These are phyloP conservation scores for Mucor sp. DNA, from an alignment of 371 early-diverging fungal genomes.

Conservation along the genomic window DNA sequence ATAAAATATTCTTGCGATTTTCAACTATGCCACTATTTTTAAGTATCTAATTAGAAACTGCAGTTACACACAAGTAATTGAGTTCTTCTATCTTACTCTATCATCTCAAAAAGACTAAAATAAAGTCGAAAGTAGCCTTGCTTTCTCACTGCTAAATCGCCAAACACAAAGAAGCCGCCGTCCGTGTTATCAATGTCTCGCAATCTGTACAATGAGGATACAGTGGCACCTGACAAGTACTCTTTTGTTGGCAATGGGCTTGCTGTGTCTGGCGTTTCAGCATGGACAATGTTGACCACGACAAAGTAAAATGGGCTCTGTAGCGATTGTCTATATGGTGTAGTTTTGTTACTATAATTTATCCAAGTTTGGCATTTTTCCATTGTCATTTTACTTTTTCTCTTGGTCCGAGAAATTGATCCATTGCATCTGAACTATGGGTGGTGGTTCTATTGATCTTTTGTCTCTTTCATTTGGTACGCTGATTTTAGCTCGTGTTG, in stretches of 20 bases:
- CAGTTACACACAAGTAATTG: conserved; percentile 4
- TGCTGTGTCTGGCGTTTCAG: conserved; percentile 12
- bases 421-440: conserved; percentile 46
- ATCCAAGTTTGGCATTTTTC: not conserved
- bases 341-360: not conserved
- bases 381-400: conserved; percentile 35
- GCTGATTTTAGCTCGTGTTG: conserved; percentile 23
- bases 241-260: conserved; percentile 26
- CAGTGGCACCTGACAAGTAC: conserved; percentile 44
- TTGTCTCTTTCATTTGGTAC: conserved; percentile 28
- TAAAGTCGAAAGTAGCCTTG: conserved; percentile 87
- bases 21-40: conserved; percentile 31
- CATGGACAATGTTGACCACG: conserved; percentile 39
- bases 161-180: conserved; percentile 95
- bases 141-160: conserved; percentile 88
- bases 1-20: conserved; percentile 43
- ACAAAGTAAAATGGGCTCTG: conserved; percentile 54
- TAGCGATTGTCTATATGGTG: conserved; percentile 44
- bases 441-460: conserved; percentile 52
- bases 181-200: conserved; percentile 60
- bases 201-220: conserved; percentile 48
- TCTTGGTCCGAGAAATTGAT: conserved; percentile 33
- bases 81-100: conserved; percentile 53
- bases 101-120: conserved; percentile 87
- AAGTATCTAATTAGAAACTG: not conserved